Evolutionary conservation across 805 yeast genomes (phyloP), one percentile per base, ranked within the genome.

Genomic region (Clavispora vitiphila): DNA sequence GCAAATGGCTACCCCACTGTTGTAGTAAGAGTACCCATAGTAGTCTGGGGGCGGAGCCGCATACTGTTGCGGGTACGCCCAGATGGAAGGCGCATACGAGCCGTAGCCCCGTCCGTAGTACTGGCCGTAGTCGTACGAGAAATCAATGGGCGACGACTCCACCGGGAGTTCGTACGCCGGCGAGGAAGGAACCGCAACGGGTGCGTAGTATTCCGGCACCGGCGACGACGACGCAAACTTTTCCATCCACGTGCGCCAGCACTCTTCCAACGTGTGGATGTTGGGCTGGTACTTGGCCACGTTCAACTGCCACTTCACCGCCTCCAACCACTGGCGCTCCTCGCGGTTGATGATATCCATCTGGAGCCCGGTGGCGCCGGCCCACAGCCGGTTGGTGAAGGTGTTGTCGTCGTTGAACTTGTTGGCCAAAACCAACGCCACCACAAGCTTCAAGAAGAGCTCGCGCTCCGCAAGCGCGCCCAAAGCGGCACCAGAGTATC

Each of bases 371-470:
- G 96, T 86, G n/a, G 97, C 98, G 47, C 88, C 89, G 32, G 88
- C 78, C 99, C 99, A 91, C 7, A 96, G 87, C 56, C 81, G 82
- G 67, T 91, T 91, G 46, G 96, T 88, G 60, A 91, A 91, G 22
- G 97, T 91, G 66, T 91, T 89, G 67, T 91, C 99, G 65, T 91
- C 98, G 60, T 90, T 88, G 62, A 88, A 87, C 67, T 91, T 91
- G 69, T 91, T 91, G 36, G 96, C 95, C 47, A 91, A 69, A 27
- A 91, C 78, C 34, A 91, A 72, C 3, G 95, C 75, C 16, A 84
- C 72, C 34, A 83, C 80, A 32, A 88, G 61, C 59, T 69, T 74
- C 57, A 67, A 72, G 67, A 74, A 86, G 56, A 69, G 55, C 46
- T 72, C 67, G 37, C 55, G 54, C 39, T 66, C 65, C 41, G 48